Base-by-base conservation (phyloP, 768 basidiomycete genomes). In the Auricularia sp. region DNA sequence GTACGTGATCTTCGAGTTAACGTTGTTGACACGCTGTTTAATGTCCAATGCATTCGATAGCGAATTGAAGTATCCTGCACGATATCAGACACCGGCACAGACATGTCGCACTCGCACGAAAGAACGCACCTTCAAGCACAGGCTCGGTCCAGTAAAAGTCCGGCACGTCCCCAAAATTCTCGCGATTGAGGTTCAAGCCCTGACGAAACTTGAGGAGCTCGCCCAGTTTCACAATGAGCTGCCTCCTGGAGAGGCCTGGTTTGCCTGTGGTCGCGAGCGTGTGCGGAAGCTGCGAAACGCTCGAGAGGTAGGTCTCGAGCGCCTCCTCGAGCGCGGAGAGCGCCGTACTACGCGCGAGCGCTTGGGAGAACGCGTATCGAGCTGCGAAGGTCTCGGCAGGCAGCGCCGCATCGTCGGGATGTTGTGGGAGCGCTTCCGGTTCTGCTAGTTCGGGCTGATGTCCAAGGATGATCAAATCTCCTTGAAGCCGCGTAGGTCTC, bases 81-180 rank as follows among this genome's bases (percentile, higher is more conserved):
- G 24, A 36, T 42, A 42, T 42, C 13, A 14, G 39, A 61, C 21
- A 62, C 45, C 39, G 42, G 11, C 24, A 24, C 51, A 29, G 58
- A 36, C 33, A n/a, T 47, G 42, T 11, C 6, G 3, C 56, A 44
- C 36, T 35, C 36, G 42, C 42, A 10, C 14, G 29, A 21, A 21
- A 54, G 18, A 4, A 66, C 84, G 39, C 67, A 87, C 91, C 81
- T 78, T 98, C 95, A 4, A 98, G 80, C 67, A 88, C 90, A 0
- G 94, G 92, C 72, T 97, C 92, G 18, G 89, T 82, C 95, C 96
- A 98, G 73, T 97, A 94, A 69, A 98, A 88, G 74, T 97, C 90
- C 0, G 91, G 92, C 0, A 87, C 86, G 70, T 95, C 94, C 59
- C 86, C 86, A 70, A 94, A 92, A 70, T 93, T 95, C 72, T 93